Base-by-base conservation (phyloP, 2,329 filamentous ascomycete genomes). In the Seiridium cupressi region DNA sequence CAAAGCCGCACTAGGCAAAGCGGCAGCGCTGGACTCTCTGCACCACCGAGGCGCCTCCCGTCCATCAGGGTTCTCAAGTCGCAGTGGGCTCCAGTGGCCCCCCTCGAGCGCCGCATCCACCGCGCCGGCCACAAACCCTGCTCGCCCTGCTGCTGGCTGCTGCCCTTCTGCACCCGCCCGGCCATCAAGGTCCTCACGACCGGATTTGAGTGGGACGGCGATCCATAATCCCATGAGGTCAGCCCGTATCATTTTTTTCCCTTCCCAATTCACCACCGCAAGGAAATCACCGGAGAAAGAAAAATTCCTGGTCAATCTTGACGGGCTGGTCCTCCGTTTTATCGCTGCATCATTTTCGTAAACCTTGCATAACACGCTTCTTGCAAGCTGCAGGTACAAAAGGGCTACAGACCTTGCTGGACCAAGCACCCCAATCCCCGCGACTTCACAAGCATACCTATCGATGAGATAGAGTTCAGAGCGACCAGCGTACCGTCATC, bases 61-160 rank as follows among this genome's bases (percentile, higher is more conserved):
- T 54, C 57, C 56, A 51, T 61, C 60, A 55, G 48, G 60, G 56
- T 61, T 57, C 60, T 60, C 55, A 51, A 8, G 59, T 62, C 7
- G 53, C 13, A 42, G 26, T 18, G 42, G 11, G 54, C 54, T 18
- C 11, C 31, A 32, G 49, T 36, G 18, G 18, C 18, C 18, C 18
- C 18, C 49, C 6, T 13, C 9, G 49, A 32, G 38, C 8, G 9
- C n/a, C 8, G 46, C 6, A 31, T 48, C 46, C 13, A 31, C 46
- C 8, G 26, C n/a, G 46, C 46, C 46, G 46, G 46, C 26, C 8
- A 7, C 46, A 48, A 48, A 48, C 46, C 46, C 46, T 48, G 46
- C 46, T 42, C 38, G 13, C 38, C 38, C 38, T 42, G 7, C 13
- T 42, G 38, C 38, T 42, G 7, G 38, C 38, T 42, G 38, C 38